Conservation (phyloP, 2,329 filamentous ascomycete genomes). For the Pseudocercospora cruenta region DNA sequence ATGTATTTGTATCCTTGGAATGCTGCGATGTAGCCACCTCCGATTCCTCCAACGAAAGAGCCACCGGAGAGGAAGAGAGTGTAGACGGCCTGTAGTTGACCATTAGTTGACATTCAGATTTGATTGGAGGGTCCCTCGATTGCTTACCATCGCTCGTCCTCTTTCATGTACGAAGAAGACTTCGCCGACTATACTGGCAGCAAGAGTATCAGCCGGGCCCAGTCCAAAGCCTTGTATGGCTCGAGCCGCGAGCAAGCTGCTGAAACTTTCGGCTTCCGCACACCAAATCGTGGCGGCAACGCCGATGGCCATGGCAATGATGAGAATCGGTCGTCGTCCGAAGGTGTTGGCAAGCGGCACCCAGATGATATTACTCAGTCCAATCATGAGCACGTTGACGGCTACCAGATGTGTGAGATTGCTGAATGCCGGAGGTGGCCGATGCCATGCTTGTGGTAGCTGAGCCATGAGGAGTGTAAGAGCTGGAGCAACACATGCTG, state of each 20-base stretch:
- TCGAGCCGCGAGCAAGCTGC: constrained; percentile 44
- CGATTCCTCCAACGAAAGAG: constrained; percentile 44
- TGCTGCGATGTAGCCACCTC: constrained; percentile 47
- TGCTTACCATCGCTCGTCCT: constrained; percentile 45
- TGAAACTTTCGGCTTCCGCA: constrained; percentile 42
- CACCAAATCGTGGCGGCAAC: constrained; percentile 45
- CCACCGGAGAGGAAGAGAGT: constrained; percentile 46
- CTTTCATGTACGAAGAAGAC: constrained; percentile 49
- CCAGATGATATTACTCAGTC: constrained; percentile 46
- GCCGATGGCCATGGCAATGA: constrained; percentile 42
- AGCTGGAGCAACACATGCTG: constrained; percentile 41
- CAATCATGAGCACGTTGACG: constrained; percentile 45
- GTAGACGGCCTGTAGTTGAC: constrained; percentile 42
- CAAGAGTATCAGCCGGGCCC: constrained; percentile 44
- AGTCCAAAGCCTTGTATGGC: constrained; percentile 44
- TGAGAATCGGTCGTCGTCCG: constrained; percentile 44
- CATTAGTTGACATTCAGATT: background rate
- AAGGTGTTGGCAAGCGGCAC: constrained; percentile 47
- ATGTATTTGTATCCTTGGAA: constrained; percentile 42
- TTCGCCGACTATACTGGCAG: constrained; percentile 47
- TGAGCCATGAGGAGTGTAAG: constrained; percentile 38
- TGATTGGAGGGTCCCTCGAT: background rate
- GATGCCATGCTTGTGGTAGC: constrained; percentile 17
- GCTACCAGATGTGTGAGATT: constrained; percentile 43
- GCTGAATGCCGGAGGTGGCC: constrained; percentile 38